These are phyloP conservation scores for Venturia effusa DNA, from an alignment of 2,329 filamentous ascomycete genomes.

Conservation along the genomic window DNA sequence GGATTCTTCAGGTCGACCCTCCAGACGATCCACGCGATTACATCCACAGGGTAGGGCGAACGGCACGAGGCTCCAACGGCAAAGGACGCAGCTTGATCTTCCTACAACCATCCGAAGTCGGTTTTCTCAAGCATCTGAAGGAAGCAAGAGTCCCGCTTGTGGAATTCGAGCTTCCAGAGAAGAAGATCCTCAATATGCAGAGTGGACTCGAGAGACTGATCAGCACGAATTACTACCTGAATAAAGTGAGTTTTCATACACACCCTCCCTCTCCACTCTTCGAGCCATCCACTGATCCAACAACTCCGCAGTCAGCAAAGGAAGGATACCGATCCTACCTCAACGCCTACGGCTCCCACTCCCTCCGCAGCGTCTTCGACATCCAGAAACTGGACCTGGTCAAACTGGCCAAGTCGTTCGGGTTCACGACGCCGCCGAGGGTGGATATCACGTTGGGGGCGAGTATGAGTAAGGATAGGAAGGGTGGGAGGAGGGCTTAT, in stretches of 20 bases:
- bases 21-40: constrained; percentile 69
- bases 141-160: constrained; percentile 85
- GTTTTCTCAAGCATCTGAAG: constrained; percentile 85
- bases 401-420: constrained; percentile 77
- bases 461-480: constrained; percentile 64
- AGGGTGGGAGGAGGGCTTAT: constrained; percentile 55
- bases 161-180: constrained; percentile 88
- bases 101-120: constrained; percentile 81
- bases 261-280: not conserved
- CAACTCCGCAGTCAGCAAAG: constrained; percentile 43
- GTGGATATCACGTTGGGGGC: constrained; percentile 71
- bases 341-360: constrained; percentile 87
- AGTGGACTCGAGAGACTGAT: constrained; percentile 85
- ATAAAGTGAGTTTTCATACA: constrained; percentile 52
- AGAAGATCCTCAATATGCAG: constrained; percentile 72
- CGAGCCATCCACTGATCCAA: constrained; percentile 9
- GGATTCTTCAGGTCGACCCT: constrained; percentile 92
- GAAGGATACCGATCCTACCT: constrained; percentile 80
- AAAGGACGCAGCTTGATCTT: constrained; percentile 90
- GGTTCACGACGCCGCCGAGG: constrained; percentile 64
- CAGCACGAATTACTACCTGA: constrained; percentile 90
- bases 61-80: constrained; percentile 70
- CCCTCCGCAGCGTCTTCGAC: constrained; percentile 72
- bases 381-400: constrained; percentile 71
- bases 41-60: constrained; percentile 92